These are phyloP conservation scores for Yueomyces sinensis DNA, from an alignment of 805 yeast genomes.

Conservation along the genomic window DNA sequence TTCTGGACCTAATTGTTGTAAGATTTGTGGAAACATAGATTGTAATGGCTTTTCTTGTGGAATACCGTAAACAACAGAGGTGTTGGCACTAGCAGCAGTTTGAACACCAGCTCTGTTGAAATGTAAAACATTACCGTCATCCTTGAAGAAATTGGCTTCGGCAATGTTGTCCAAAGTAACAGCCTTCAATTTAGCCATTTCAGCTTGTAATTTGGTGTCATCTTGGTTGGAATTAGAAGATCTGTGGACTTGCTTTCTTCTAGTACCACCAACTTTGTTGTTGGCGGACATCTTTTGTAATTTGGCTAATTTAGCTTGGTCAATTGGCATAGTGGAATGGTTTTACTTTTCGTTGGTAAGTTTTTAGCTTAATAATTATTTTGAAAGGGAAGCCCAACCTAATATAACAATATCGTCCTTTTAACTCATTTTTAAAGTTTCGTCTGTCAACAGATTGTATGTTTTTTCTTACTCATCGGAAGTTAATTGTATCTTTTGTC, in stretches of 20 bases:
- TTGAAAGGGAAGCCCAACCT: no score
- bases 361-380: no score
- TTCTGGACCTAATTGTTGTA: slow-evolving; percentile 93
- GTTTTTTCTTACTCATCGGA: no score
- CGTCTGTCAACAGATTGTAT: no score
- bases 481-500: no score
- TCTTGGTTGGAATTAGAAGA: slow-evolving; percentile 55
- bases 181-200: slow-evolving; percentile 80
- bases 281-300: slow-evolving; percentile 66
- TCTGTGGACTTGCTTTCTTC: slow-evolving; percentile 82
- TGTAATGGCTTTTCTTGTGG: slow-evolving; percentile 87
- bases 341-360: no score
- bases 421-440: no score
- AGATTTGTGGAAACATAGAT: slow-evolving; percentile 86
- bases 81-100: slow-evolving; percentile 79
- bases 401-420: no score
- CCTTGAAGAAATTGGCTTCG: slow-evolving; percentile 96
- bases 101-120: slow-evolving; percentile 95
- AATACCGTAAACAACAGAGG: slow-evolving; percentile 89
- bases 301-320: slow-evolving; percentile 89
- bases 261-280: slow-evolving; percentile 73
- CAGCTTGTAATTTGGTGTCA: slow-evolving; percentile 82
- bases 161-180: slow-evolving; percentile 80
- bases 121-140: slow-evolving; percentile 90
- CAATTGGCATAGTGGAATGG: slow-evolving; percentile 53